A percentile compares a stretch with the other conserved stretches of the same genome.
Conservation (phyloP, 2,329 filamentous ascomycete species). For the Colletotrichum abscissum region DNA sequence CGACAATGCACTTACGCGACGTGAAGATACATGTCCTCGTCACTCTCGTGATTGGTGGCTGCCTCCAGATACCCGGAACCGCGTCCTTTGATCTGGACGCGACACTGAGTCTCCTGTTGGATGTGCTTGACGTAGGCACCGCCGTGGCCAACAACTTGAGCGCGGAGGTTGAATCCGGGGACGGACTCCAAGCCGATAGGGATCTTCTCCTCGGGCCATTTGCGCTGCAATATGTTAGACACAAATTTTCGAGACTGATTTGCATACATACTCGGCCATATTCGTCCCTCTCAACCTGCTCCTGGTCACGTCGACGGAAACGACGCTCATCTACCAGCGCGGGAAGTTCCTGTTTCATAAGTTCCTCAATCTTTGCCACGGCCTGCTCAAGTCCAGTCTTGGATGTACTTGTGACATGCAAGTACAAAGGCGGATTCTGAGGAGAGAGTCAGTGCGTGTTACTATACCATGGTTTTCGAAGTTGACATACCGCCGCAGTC, state of each 20-base stretch:
- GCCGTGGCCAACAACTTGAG: constrained; percentile 94
- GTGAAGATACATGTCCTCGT: constrained; percentile 96
- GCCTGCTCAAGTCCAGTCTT: constrained; percentile 94
- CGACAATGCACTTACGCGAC: constrained; percentile 77
- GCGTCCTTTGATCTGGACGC: constrained; percentile 97
- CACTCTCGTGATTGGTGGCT: constrained; percentile 88
- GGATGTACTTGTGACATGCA: constrained; percentile 92
- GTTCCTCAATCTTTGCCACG: constrained; percentile 87
- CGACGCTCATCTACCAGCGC: constrained; percentile 95
- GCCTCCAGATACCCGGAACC: constrained; percentile 95
- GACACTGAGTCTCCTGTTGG: constrained; percentile 92
- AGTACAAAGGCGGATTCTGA: constrained; percentile 91
- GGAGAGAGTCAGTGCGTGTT: constrained; percentile 11
- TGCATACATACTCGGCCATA: constrained; percentile 79
- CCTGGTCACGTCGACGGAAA: constrained; percentile 85
- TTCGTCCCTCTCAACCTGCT: constrained; percentile 88
- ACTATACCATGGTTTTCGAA: background rate
- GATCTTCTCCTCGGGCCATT: constrained; percentile 98
- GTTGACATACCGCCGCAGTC: constrained; percentile 80
- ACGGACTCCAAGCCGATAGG: constrained; percentile 91
- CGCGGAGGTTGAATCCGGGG: constrained; percentile 93
- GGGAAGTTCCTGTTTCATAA: constrained; percentile 96
- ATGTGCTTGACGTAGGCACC: constrained; percentile 99
- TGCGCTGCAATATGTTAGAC: constrained; percentile 71
- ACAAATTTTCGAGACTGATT: background rate